Conservation (phyloP, 352 stramenopile genomes). For the Pythium utonaiense region DNA sequence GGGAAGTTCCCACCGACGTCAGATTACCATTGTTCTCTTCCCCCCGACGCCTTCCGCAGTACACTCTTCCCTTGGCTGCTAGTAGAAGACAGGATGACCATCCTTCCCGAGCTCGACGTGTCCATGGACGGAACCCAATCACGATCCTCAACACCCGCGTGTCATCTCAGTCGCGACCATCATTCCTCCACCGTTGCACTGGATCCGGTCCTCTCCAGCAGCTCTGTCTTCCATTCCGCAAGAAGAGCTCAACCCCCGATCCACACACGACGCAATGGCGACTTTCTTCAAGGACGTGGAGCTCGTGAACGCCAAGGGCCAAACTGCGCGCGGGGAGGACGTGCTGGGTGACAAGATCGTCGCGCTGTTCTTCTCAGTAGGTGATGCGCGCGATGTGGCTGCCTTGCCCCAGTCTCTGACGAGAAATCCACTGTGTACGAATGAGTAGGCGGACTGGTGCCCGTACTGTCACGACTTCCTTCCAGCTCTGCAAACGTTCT, state of each 20-base stretch:
- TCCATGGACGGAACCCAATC: not conserved
- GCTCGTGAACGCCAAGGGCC: constrained; percentile 48
- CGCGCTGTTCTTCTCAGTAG: constrained; percentile 75
- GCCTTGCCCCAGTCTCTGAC: too few relatives aligned
- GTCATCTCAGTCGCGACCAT: not conserved
- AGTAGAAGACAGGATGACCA: too few relatives aligned
- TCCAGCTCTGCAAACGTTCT: constrained; percentile 65
- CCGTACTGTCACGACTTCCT: constrained; percentile 78
- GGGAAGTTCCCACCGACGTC: too few relatives aligned
- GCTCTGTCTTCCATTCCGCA: not conserved
- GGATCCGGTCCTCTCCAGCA: not conserved
- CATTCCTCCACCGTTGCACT: not conserved
- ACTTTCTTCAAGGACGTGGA: constrained; percentile 44
- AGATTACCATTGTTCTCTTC: too few relatives aligned
- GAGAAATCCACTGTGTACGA: not conserved
- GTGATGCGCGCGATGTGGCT: not conserved
- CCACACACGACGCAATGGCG: not conserved
- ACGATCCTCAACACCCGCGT: not conserved
- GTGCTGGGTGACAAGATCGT: constrained; percentile 46
- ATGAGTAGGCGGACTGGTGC: constrained; percentile 74
- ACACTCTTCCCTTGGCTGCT: too few relatives aligned
- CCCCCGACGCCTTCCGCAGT: too few relatives aligned
- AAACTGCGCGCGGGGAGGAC: constrained; percentile 36
- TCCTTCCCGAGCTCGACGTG: not conserved
- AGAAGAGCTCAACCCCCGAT: not conserved